Evolutionary conservation across 1,139 yeast genomes (phyloP).

Genomic region (Zhuliangozyma parablackwelliae): DNA sequence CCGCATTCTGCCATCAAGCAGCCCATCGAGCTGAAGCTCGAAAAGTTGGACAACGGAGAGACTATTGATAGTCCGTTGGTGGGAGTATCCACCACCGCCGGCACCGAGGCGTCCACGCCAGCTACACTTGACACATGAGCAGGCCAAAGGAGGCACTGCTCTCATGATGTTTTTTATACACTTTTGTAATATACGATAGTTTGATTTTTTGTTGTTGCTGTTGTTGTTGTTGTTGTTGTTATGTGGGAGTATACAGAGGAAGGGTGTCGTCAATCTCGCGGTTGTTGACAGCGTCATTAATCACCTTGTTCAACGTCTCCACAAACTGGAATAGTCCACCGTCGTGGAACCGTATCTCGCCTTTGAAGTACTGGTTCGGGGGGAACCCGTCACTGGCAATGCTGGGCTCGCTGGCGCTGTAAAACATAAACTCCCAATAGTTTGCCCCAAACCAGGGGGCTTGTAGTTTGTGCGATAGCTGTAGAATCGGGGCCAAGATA

Average conservation of each 20-base stretch:
- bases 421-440: conserved; percentile 43
- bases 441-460: conserved; percentile 57
- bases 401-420: conserved; percentile 22
- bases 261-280: conserved; percentile 41
- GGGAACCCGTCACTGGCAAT: conserved; percentile 44
- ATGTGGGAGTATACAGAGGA: conserved; percentile 30
- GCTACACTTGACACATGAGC: conserved; percentile 8
- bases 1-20: conserved; percentile 22
- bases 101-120: conserved; percentile 16
- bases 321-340: conserved; percentile 46
- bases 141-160: neutral
- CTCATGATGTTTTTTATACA: neutral
- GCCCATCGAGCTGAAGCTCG: conserved; percentile 19
- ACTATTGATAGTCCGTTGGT: conserved; percentile 18
- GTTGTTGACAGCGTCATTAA: conserved; percentile 33
- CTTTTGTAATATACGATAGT: too few relatives aligned
- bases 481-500: conserved; percentile 16
- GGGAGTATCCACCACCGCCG: conserved; percentile 11
- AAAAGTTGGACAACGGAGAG: conserved; percentile 19
- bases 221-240: neutral
- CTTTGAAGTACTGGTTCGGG: conserved; percentile 33
- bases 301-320: conserved; percentile 20
- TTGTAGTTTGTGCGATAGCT: conserved; percentile 34
- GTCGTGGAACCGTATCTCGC: conserved; percentile 38
- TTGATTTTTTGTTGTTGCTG: neutral